Evolutionary conservation across 495 filamentous ascomycete genomes (phyloP).

Genomic region (Chlorociboria aeruginascens): DNA sequence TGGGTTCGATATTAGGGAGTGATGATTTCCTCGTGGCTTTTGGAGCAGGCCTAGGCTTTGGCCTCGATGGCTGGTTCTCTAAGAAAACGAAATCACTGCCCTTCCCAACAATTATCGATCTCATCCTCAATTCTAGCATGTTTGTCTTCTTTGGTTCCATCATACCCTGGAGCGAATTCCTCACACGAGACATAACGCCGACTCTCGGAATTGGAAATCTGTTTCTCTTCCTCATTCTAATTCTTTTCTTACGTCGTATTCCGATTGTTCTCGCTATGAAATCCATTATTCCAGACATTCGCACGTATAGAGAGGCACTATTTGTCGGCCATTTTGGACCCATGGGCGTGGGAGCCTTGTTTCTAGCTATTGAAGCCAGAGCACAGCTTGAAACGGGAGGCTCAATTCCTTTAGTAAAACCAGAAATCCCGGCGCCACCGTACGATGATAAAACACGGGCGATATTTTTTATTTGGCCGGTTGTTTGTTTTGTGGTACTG

Average conservation of each 20-base stretch:
- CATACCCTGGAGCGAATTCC: conserved; percentile 34
- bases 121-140: conserved; percentile 34
- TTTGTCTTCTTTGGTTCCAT: conserved; percentile 39
- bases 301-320: conserved; percentile 34
- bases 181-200: conserved; percentile 20
- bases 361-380: conserved; percentile 38
- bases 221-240: conserved; percentile 27
- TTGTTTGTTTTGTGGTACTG: conserved; percentile 35
- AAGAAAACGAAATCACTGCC: conserved; percentile 29
- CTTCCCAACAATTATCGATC: conserved; percentile 31
- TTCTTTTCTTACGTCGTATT: conserved; percentile 33
- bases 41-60: conserved; percentile 37
- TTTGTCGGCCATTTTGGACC: conserved; percentile 41
- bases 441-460: conserved; percentile 19
- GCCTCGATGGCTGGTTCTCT: conserved; percentile 33
- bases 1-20: conserved; percentile 31
- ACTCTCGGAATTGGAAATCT: conserved; percentile 25
- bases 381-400: conserved; percentile 31
- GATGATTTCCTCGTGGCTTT: conserved; percentile 42
- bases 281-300: conserved; percentile 29
- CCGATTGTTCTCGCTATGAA: conserved; percentile 33
- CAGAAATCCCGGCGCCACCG: conserved; percentile 15
- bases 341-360: conserved; percentile 39
- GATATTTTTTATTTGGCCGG: conserved; percentile 33
- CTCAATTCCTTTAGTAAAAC: conserved; percentile 22